These are phyloP conservation scores for Saccharomyces eubayanus DNA, from an alignment of 805 yeast genomes.

Conservation along the genomic window DNA sequence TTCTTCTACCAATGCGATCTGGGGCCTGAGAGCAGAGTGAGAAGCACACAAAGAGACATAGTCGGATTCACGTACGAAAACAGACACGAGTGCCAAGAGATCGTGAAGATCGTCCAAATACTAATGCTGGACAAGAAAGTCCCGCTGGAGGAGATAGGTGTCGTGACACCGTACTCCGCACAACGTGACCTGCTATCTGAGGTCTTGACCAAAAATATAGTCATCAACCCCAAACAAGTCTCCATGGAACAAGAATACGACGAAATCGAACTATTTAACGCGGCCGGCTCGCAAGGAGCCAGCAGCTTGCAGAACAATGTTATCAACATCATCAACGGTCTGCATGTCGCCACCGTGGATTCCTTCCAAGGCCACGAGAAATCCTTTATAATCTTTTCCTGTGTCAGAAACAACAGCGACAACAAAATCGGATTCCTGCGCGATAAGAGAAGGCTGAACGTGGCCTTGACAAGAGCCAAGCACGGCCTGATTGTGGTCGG, in stretches of 20 bases:
- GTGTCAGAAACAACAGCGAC: conserved; percentile 60
- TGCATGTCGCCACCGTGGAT: conserved; percentile 59
- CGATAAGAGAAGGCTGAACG: conserved; percentile 58
- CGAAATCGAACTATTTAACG: conserved; percentile 48
- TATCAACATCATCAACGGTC: conserved; percentile 34
- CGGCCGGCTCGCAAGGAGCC: conserved; percentile 12
- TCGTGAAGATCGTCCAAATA: conserved; percentile 41
- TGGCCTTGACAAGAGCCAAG: conserved; percentile 64
- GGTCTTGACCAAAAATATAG: conserved; percentile 38
- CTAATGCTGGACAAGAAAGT: conserved; percentile 50
- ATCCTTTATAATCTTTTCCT: conserved; percentile 66
- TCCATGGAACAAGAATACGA: conserved; percentile 47
- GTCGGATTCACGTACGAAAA: conserved; percentile 56
- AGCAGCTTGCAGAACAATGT: conserved; percentile 10
- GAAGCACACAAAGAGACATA: conserved; percentile 34
- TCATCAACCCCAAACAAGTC: conserved; percentile 47
- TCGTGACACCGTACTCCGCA: conserved; percentile 70
- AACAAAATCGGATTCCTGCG: conserved; percentile 52
- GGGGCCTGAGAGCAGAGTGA: conserved; percentile 41
- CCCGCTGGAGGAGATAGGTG: conserved; percentile 44
- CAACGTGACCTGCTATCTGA: conserved; percentile 58
- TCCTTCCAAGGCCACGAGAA: conserved; percentile 91
- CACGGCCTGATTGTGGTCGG: conserved; percentile 56
- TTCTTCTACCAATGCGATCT: conserved; percentile 53
- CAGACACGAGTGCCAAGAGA: conserved; percentile 41